phyloP scores from a whole-genome alignment of 73 alveolate genomes.

The Paraurostyla sp. region DNA sequence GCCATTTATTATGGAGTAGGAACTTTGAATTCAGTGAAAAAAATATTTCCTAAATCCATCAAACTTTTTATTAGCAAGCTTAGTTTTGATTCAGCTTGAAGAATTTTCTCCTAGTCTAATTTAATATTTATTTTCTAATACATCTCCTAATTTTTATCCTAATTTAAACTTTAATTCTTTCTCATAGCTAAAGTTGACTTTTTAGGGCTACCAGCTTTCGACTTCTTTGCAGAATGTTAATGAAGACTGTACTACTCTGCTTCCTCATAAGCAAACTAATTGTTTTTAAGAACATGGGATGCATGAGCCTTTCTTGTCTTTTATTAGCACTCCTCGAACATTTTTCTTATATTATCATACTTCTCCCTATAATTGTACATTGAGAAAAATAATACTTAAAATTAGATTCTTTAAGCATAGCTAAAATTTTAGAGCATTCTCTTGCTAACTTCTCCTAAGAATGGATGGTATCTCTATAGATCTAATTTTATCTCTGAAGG shows the following conservation, averaged over 20 bases:
- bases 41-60: background rate
- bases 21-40: background rate
- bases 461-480: slow-evolving; percentile 32
- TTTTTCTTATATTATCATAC: background rate
- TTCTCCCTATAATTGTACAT: background rate
- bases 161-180: background rate
- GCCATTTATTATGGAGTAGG: background rate
- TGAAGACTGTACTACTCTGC: background rate
- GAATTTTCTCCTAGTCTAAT: slow-evolving; percentile 2
- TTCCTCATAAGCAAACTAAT: background rate
- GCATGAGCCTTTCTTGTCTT: slow-evolving; percentile 15
- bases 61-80: background rate
- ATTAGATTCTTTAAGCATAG: slow-evolving; percentile 1
- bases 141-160: background rate
- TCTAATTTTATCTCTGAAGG: background rate
- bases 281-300: slow-evolving; percentile 3
- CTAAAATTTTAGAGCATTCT: background rate
- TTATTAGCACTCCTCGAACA: background rate
- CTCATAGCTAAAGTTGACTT: background rate
- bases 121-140: background rate
- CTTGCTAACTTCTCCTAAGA: slow-evolving; percentile 5
- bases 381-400: background rate
- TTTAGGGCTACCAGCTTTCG: background rate
- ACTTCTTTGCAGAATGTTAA: background rate
- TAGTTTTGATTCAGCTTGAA: slow-evolving; percentile 15